A percentile compares a stretch with the other conserved stretches of the same genome.
Conservation (phyloP, 2,329 filamentous ascomycete genomes). For the Didymella exigua region DNA sequence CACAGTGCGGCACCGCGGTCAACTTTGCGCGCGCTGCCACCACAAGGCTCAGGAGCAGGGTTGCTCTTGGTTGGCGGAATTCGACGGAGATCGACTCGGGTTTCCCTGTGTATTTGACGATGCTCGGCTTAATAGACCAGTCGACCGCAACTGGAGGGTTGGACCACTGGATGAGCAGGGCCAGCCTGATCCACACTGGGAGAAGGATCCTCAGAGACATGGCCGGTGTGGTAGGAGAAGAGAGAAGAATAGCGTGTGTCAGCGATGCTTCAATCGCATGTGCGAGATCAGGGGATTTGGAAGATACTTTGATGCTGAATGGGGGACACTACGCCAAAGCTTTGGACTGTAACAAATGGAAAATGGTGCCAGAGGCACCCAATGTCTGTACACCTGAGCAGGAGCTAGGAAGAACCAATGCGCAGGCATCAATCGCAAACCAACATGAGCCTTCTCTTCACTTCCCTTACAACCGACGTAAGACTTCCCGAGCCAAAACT, state of each 20-base stretch:
- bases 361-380: neutral
- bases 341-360: conserved; percentile 14
- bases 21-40: conserved; percentile 31
- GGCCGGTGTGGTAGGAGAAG: conserved; percentile 26
- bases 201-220: conserved; percentile 30
- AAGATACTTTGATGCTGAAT: conserved; percentile 29
- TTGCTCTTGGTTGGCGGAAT: conserved; percentile 28
- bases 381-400: neutral
- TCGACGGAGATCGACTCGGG: conserved; percentile 28
- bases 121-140: conserved; percentile 15
- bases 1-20: conserved; percentile 28
- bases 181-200: conserved; percentile 27
- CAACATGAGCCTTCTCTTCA: neutral
- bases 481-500: neutral
- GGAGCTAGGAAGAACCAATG: neutral
- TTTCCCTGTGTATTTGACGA: conserved; percentile 35
- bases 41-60: conserved; percentile 26
- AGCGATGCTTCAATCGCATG: conserved; percentile 32
- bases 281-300: conserved; percentile 33
- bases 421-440: neutral
- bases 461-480: neutral
- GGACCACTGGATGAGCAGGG: conserved; percentile 28
- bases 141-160: conserved; percentile 28
- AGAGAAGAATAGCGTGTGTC: conserved; percentile 28
- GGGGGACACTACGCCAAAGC: conserved; percentile 23